Evolutionary conservation across 2,329 filamentous ascomycete genomes (phyloP).

Genomic region (Dactylellina leptospora): DNA sequence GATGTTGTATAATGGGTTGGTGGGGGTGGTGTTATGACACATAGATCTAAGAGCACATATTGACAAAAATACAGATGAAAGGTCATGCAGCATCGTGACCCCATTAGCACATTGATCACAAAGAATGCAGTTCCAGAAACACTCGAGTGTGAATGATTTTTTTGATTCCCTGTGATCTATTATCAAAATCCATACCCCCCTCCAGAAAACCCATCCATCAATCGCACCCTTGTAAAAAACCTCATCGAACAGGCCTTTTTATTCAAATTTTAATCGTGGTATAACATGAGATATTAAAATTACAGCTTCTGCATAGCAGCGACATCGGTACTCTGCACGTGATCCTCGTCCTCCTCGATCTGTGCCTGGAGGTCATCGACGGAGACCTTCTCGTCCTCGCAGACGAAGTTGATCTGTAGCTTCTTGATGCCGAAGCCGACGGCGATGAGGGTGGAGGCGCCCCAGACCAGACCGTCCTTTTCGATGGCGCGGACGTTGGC

Average conservation of each 20-base stretch:
- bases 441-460: slow-evolving; percentile 84
- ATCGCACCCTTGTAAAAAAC: too few species aligned
- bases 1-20: background rate
- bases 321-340: slow-evolving; percentile 90
- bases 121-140: too few species aligned
- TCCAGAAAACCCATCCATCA: too few species aligned
- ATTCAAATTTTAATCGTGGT: slow-evolving; percentile 59
- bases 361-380: slow-evolving; percentile 84
- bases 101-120: too few species aligned
- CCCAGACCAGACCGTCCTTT: slow-evolving; percentile 95
- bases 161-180: too few species aligned
- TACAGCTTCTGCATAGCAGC: slow-evolving; percentile 92
- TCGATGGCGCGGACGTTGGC: slow-evolving; percentile 80
- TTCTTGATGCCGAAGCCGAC: slow-evolving; percentile 98
- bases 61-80: too few species aligned
- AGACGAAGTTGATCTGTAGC: slow-evolving; percentile 96
- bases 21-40: background rate
- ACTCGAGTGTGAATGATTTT: too few species aligned
- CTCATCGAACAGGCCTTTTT: too few species aligned
- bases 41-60: too few species aligned
- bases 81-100: too few species aligned
- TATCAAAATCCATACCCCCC: too few species aligned
- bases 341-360: slow-evolving; percentile 88
- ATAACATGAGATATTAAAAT: too few species aligned
- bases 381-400: slow-evolving; percentile 97